Evolutionary conservation across 2,329 filamentous ascomycete species (phyloP).

Genomic region (Aspergillus candidus): DNA sequence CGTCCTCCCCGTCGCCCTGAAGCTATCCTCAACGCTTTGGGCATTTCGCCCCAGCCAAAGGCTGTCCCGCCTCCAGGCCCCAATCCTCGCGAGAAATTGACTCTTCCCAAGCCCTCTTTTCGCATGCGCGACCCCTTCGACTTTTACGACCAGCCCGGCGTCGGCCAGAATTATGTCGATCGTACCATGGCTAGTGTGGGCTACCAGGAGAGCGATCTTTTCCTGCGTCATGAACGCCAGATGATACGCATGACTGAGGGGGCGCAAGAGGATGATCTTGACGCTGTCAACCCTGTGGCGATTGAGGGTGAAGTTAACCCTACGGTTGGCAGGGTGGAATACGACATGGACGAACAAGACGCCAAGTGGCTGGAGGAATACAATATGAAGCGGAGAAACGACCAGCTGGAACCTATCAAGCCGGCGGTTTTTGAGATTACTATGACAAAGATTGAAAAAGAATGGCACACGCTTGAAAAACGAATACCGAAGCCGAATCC

Average conservation of each 20-base stretch:
- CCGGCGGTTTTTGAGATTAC: constrained; percentile 95
- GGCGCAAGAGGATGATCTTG: constrained; percentile 58
- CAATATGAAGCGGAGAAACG: constrained; percentile 68
- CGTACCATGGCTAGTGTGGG: constrained; percentile 94
- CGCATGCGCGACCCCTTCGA: constrained; percentile 42
- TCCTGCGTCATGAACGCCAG: constrained; percentile 67
- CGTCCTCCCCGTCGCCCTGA: constrained; percentile 59
- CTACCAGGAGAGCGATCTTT: constrained; percentile 91
- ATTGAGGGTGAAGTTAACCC: constrained; percentile 55
- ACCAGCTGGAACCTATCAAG: constrained; percentile 75
- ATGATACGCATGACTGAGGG: constrained; percentile 60
- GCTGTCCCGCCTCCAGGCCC: constrained; percentile 44
- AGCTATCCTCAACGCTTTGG: constrained; percentile 55
- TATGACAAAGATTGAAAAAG: constrained; percentile 98
- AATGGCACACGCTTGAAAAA: constrained; percentile 95
- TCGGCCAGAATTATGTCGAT: constrained; percentile 86
- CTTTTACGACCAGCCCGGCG: constrained; percentile 68
- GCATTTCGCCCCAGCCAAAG: constrained; percentile 53
- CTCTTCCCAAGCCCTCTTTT: constrained; percentile 45
- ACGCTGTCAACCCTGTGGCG: constrained; percentile 48
- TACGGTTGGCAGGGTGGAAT: constrained; percentile 77
- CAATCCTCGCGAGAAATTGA: constrained; percentile 45
- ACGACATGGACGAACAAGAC: constrained; percentile 99
- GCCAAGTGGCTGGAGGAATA: constrained; percentile 88
- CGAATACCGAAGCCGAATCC: constrained; percentile 95